Conservation (phyloP, 1,284 basidiomycete species). For the Anthracocystis panici-leucophaei region DNA sequence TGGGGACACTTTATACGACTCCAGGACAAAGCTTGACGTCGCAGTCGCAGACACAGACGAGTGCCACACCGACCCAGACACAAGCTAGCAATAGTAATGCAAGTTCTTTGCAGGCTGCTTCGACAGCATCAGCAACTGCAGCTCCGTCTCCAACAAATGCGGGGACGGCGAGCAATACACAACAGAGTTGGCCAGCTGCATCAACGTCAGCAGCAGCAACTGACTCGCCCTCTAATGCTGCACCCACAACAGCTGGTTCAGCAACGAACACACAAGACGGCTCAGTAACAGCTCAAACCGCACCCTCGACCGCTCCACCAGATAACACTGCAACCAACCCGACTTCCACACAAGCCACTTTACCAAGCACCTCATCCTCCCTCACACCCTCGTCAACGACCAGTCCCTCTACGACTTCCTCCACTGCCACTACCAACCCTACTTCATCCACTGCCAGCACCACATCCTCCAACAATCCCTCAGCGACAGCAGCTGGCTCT, state of each 20-base stretch:
- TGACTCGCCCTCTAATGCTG: neutral
- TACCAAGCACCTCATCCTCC: neutral
- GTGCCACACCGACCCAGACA: neutral
- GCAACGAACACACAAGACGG: slow-evolving; percentile 5
- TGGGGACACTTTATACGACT: slow-evolving; percentile 59
- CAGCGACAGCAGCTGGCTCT: slow-evolving; percentile 20
- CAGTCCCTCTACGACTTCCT: neutral
- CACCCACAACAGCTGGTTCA: slow-evolving; percentile 1
- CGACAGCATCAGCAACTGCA: neutral
- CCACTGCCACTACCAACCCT: neutral
- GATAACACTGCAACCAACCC: slow-evolving; percentile 7
- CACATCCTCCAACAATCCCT: slow-evolving; percentile 13
- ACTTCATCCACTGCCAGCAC: neutral
- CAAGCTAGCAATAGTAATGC: neutral
- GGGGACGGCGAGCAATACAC: no score
- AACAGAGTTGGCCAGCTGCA: neutral
- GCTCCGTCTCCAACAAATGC: no score
- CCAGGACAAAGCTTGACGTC: slow-evolving; percentile 28
- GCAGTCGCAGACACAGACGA: slow-evolving; percentile 1
- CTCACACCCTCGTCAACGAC: slow-evolving; percentile 3
- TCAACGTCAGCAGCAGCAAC: slow-evolving; percentile 6
- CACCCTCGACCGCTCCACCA: slow-evolving; percentile 3
- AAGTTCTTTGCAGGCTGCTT: neutral
- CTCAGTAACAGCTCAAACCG: slow-evolving; percentile 17
- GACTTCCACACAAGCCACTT: neutral